phyloP scores from a whole-genome alignment of 2,329 filamentous ascomycete genomes.

The Pseudogymnoascus sp. region DNA sequence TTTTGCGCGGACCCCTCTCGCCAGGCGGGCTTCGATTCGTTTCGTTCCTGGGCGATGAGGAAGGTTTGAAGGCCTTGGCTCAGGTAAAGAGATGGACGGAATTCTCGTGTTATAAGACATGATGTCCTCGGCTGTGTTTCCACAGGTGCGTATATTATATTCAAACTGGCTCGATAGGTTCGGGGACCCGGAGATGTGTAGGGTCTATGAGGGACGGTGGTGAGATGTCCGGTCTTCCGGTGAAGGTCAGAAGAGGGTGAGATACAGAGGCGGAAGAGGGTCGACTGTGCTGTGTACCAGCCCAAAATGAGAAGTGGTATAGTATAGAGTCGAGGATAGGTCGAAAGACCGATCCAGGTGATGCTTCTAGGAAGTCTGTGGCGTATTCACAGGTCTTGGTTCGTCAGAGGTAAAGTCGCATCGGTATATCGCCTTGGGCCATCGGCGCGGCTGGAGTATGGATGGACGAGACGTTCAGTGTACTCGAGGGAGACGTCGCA shows the following conservation, averaged over 20 bases:
- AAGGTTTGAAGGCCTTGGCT: background rate
- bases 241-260: background rate
- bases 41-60: background rate
- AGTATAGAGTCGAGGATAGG: background rate
- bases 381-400: background rate
- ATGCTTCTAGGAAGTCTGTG: background rate
- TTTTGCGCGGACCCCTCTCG: background rate
- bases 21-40: background rate
- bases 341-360: background rate
- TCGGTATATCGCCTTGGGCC: background rate
- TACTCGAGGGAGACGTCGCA: background rate
- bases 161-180: background rate
- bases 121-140: background rate
- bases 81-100: background rate
- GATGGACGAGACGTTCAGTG: background rate
- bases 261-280: background rate
- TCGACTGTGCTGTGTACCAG: background rate
- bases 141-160: background rate
- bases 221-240: background rate
- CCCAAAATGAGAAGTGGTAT: background rate
- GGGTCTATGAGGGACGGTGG: background rate
- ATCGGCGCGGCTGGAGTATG: background rate
- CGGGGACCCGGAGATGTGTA: background rate
- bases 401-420: background rate
- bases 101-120: background rate